Percentiles rank a stretch among this genome's conserved stretches.
phyloP scores from a whole-genome alignment of 2,329 filamentous ascomycete species.

The Aspergillus tanneri region DNA sequence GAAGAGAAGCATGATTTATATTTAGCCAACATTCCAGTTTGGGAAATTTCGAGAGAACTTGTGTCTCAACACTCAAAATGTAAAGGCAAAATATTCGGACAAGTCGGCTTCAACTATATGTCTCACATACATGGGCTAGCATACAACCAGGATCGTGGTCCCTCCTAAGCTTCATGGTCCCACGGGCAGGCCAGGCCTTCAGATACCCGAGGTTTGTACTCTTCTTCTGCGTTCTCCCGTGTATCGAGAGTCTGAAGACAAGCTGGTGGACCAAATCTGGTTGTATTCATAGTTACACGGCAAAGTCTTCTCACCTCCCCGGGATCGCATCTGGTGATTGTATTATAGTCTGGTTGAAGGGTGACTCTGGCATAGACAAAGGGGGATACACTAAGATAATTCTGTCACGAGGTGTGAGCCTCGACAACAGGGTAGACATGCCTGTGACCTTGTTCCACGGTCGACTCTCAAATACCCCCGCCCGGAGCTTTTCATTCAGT shows the following conservation, averaged over 20 bases:
- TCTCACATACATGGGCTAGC: conserved; percentile 7
- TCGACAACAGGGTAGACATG: conserved; percentile 13
- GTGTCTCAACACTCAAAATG: not conserved
- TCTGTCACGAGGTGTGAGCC: conserved; percentile 11
- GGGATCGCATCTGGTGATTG: too few species aligned
- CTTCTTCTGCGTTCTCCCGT: too few species aligned
- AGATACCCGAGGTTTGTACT: too few species aligned
- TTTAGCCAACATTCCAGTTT: not conserved
- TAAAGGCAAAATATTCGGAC: conserved; percentile 11
- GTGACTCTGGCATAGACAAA: conserved; percentile 8
- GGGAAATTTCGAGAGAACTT: conserved; percentile 10
- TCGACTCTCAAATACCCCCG: conserved; percentile 14
- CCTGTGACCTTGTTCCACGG: conserved; percentile 15
- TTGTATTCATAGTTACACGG: too few species aligned
- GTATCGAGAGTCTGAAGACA: too few species aligned
- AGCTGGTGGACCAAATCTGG: too few species aligned
- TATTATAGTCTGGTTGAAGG: too few species aligned
- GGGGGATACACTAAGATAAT: conserved; percentile 17
- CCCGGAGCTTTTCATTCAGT: conserved; percentile 15
- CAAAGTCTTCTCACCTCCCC: too few species aligned
- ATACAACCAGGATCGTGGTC: conserved; percentile 14
- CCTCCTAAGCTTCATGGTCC: conserved; percentile 10
- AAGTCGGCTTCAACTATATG: conserved; percentile 20
- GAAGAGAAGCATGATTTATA: not conserved
- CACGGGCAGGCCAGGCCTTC: too few species aligned